Percentiles rank a stretch among this genome's conserved stretches.
phyloP scores from a whole-genome alignment of 148 eudicot genomes.

The Vaccinium myrtillus region DNA sequence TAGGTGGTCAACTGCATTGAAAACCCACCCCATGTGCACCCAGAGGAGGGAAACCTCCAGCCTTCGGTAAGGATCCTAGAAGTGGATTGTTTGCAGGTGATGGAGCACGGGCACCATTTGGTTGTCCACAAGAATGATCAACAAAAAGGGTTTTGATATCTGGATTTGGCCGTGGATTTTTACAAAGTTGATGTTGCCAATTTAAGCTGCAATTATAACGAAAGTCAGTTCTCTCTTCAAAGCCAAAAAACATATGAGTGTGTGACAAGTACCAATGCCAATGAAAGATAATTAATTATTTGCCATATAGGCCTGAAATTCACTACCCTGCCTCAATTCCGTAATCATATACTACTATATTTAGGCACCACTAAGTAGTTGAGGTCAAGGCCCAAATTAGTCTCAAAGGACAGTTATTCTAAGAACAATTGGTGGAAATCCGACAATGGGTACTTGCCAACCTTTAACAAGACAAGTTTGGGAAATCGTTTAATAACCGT shows the following conservation, averaged over 20 bases:
- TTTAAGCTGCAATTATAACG: conserved; percentile 39
- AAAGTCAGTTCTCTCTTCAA: conserved; percentile 8
- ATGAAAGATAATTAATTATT: not conserved
- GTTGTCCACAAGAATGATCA: conserved; percentile 56
- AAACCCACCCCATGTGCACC: conserved; percentile 84
- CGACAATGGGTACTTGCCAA: not conserved
- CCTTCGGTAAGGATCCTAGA: conserved; percentile 64
- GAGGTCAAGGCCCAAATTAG: not conserved
- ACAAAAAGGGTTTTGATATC: conserved; percentile 56
- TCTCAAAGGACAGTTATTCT: not conserved
- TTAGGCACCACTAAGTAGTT: not conserved
- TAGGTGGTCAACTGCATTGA: not conserved
- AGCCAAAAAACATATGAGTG: not conserved
- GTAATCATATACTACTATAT: not conserved
- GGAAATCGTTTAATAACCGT: not conserved
- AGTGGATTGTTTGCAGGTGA: conserved; percentile 50
- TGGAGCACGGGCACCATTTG: conserved; percentile 56
- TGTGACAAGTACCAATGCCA: not conserved
- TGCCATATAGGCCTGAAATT: not conserved
- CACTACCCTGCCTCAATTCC: not conserved
- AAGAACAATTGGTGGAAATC: not conserved
- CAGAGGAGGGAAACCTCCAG: conserved; percentile 85
- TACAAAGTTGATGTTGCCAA: conserved; percentile 62
- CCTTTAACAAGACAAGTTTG: not conserved
- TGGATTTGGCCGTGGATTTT: conserved; percentile 55